Evolutionary conservation across 2,329 filamentous ascomycete species (phyloP).

Genomic region (Rhynchosporium secalis): DNA sequence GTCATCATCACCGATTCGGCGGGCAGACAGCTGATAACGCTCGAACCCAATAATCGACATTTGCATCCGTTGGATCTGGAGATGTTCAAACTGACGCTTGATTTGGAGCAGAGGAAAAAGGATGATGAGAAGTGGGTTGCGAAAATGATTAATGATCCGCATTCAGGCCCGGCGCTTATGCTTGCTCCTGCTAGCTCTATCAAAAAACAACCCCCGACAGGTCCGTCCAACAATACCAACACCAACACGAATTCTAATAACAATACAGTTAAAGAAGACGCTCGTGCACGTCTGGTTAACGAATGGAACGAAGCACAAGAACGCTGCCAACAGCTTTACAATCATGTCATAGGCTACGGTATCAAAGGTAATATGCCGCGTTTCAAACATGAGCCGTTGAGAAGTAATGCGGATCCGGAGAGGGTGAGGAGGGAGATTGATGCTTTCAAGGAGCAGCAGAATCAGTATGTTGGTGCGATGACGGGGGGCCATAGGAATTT

Average conservation of each 20-base stretch:
- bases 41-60: background rate
- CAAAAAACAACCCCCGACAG: background rate
- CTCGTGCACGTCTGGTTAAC: background rate
- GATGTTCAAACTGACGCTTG: background rate
- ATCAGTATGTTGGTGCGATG: slow-evolving; percentile 4
- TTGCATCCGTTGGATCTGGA: background rate
- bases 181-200: background rate
- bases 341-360: background rate
- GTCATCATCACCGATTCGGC: background rate
- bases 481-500: background rate
- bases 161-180: background rate
- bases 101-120: background rate
- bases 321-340: slow-evolving; percentile 8
- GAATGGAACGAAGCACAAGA: background rate
- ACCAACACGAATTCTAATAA: background rate
- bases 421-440: slow-evolving; percentile 7
- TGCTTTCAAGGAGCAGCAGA: slow-evolving; percentile 2
- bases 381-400: background rate
- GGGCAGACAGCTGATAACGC: background rate
- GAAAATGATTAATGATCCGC: background rate
- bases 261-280: background rate
- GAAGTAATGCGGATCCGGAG: background rate
- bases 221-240: background rate
- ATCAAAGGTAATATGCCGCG: slow-evolving; percentile 11
- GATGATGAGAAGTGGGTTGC: slow-evolving; percentile 1